Conservation (phyloP, 2,329 filamentous ascomycete genomes). For the Cytospora chrysosperma region DNA sequence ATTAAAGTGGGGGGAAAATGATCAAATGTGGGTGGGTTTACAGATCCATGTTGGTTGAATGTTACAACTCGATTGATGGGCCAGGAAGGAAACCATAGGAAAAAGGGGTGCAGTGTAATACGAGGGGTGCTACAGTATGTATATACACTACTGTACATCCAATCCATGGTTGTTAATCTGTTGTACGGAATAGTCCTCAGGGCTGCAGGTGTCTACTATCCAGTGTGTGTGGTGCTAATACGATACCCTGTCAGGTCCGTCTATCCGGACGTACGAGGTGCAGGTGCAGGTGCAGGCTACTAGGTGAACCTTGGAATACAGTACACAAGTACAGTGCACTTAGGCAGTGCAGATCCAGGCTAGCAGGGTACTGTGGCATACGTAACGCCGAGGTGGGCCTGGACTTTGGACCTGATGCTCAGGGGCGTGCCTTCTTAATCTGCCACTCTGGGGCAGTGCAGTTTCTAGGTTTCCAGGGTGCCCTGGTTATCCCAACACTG, state of each 20-base stretch:
- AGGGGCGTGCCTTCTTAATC: not conserved
- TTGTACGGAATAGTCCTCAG: too few relatives aligned
- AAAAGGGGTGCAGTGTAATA: not conserved
- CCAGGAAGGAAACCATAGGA: not conserved
- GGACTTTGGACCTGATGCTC: not conserved
- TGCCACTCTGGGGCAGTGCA: not conserved
- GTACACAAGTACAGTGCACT: too few relatives aligned
- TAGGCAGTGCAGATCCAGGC: not conserved
- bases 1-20: not conserved
- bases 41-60: too few relatives aligned
- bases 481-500: not conserved
- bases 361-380: not conserved
- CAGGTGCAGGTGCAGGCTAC: too few relatives aligned
- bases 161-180: too few relatives aligned
- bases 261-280: not conserved
- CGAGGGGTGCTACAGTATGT: not conserved
- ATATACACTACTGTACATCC: too few relatives aligned
- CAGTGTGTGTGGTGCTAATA: too few relatives aligned
- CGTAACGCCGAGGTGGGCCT: not conserved
- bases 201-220: too few relatives aligned
- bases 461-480: not conserved
- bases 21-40: too few relatives aligned
- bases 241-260: too few relatives aligned
- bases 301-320: too few relatives aligned
- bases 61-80: too few relatives aligned